A percentile compares a stretch with the other conserved stretches of the same genome.
Conservation (phyloP, 2,329 filamentous ascomycete species). For the Penicillium sp. region DNA sequence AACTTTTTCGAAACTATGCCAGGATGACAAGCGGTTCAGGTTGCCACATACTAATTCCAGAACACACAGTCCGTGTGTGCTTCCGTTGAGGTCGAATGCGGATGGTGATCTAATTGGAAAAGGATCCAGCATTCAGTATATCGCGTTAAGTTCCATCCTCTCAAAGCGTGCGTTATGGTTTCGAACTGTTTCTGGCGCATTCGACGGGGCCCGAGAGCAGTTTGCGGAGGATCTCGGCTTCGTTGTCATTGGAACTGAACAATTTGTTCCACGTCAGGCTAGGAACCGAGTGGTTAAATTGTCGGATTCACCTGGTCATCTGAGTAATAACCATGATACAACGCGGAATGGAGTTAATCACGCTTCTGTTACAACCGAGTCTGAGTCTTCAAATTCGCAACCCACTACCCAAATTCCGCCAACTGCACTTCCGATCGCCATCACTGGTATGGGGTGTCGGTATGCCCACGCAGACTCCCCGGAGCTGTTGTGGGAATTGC, state of each 20-base stretch:
- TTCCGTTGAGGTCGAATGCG: background rate
- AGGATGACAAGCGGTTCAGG: too few species aligned
- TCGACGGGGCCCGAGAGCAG: background rate
- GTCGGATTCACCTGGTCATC: too few species aligned
- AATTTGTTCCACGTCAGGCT: background rate
- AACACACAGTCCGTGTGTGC: background rate
- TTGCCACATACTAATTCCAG: too few species aligned
- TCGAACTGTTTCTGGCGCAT: background rate
- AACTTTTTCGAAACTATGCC: too few species aligned
- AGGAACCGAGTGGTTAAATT: background rate
- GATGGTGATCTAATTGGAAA: background rate
- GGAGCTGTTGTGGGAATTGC: background rate
- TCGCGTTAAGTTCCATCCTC: background rate
- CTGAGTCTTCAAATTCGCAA: too few species aligned
- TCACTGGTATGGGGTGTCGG: background rate
- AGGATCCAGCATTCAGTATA: background rate
- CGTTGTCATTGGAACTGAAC: background rate
- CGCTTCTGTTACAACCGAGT: too few species aligned
- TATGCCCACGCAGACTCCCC: constrained; percentile 1
- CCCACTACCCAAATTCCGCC: too few species aligned
- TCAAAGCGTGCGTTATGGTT: background rate
- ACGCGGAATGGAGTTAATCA: too few species aligned
- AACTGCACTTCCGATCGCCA: background rate
- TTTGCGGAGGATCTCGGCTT: too few species aligned
- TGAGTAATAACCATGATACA: too few species aligned